A percentile compares a stretch with the other conserved stretches of the same genome.
Conservation (phyloP, 495 filamentous ascomycete species). For the Peziza echinospora region DNA sequence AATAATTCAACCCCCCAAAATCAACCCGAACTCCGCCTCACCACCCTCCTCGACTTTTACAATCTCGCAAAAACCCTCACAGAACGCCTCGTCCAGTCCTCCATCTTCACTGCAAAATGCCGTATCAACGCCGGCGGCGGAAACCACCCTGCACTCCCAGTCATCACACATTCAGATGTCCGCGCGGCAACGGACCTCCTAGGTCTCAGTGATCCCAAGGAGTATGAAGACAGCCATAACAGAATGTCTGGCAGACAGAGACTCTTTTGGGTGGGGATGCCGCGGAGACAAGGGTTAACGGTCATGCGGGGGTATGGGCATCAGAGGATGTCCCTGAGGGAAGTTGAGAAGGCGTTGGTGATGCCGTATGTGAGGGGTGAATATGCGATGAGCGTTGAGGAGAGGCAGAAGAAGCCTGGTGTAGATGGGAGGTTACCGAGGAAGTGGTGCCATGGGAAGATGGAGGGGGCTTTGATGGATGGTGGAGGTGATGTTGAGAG, state of each 20-base stretch:
- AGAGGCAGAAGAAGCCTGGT: conserved; percentile 6
- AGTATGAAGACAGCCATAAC: conserved; percentile 30
- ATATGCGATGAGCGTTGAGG: conserved; percentile 4
- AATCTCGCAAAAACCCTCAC: conserved; percentile 44
- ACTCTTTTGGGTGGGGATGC: neutral
- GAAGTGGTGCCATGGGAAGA: neutral
- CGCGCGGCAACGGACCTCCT: conserved; percentile 38
- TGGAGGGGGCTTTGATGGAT: neutral
- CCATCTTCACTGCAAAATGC: conserved; percentile 43
- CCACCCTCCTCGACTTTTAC: conserved; percentile 52
- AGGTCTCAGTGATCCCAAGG: conserved; percentile 24
- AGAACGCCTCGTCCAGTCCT: conserved; percentile 41
- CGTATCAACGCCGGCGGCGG: conserved; percentile 25
- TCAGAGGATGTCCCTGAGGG: neutral
- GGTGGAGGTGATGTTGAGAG: conserved; percentile 1
- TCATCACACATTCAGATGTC: conserved; percentile 38
- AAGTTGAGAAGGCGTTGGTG: conserved; percentile 1
- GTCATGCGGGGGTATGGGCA: neutral
- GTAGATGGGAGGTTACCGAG: neutral
- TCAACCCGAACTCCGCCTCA: conserved; percentile 40
- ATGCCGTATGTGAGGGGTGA: conserved; percentile 4
- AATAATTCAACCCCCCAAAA: conserved; percentile 18
- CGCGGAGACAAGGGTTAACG: neutral
- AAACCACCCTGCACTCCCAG: conserved; percentile 16
- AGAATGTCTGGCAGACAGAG: conserved; percentile 8